Evolutionary conservation across 768 basidiomycete genomes (phyloP), one percentile per base, ranked within the genome.

Genomic region (Trametes elegans): DNA sequence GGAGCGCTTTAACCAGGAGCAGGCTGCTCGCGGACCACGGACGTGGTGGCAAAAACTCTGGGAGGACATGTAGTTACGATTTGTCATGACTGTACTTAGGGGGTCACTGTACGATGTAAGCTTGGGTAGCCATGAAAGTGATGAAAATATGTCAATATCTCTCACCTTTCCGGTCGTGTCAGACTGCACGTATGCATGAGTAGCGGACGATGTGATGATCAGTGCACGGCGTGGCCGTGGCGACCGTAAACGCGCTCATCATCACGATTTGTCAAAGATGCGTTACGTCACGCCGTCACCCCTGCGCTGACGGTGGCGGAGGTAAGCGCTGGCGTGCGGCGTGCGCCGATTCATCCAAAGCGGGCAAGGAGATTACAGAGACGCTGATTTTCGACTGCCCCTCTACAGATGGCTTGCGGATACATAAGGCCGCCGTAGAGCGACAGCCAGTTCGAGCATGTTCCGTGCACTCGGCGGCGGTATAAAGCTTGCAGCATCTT

Each of bases 1-100:
- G 66, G 72, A 77, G 59, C 71, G 67, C 51, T 82, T 74, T 60
- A 56, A 80, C 55, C 74, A 69, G 23, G 70, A 75, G 48, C 73
- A 85, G 62, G 70, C 60, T 24, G 49, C 56, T 45, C 63, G 61
- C 41, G 62, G 63, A 5, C 69, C 62, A 7, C 45, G 50, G 48
- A 57, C 65, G 31, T 54, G 45, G 29, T 66, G 64, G 68, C 59
- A 60, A 45, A 65, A 51, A 49, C 28, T 71, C 26, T 65, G 61
- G 48, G 70, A 68, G 24, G 39, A 57, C 21, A 36, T 70, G 60
- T 68, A 63, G 34, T 29, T 40, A 34, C 19, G 34, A 31, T 28
- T 34, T 16, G 34, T 8, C 5, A 14, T 2, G 4, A n/a, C n/a
- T n/a, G n/a, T n/a, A n/a, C n/a, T 7, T 42, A 27, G 52, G 40